These are phyloP conservation scores for Apium graveolens DNA, from an alignment of 129 eudicot genomes.

Conservation along the genomic window DNA sequence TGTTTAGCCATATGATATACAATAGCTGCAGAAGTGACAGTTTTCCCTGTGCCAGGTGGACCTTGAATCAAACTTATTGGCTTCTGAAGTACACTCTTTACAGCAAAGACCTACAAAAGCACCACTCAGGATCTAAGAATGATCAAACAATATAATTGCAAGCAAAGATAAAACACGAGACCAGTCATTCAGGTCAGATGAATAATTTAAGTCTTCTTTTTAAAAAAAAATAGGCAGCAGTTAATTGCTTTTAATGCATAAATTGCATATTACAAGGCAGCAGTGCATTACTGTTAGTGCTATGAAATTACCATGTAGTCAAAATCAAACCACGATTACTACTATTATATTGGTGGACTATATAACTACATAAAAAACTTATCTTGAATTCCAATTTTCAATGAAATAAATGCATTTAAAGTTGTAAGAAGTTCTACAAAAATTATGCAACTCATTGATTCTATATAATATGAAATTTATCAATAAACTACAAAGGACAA, in stretches of 20 bases:
- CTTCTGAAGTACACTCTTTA: constrained; percentile 90
- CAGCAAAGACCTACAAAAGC: constrained; percentile 71
- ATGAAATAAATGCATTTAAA: too few relatives aligned
- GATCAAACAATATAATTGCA: neutral
- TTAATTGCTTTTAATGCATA: neutral
- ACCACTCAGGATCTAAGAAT: neutral
- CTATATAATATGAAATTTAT: too few relatives aligned
- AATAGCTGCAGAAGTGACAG: constrained; percentile 95
- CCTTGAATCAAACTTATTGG: constrained; percentile 95
- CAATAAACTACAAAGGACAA: neutral
- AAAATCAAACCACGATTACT: neutral
- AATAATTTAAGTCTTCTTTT: neutral
- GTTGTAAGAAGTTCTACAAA: neutral
- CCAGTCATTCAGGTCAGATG: neutral
- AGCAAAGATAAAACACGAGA: neutral
- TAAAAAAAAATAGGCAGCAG: too few relatives aligned
- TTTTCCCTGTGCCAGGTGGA: constrained; percentile 96
- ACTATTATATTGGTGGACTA: neutral
- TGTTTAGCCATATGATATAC: constrained; percentile 98
- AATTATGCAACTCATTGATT: neutral
- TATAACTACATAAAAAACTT: neutral
- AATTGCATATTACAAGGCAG: neutral
- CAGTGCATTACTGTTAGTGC: neutral
- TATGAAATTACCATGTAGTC: neutral
- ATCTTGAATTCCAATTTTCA: too few relatives aligned